Evolutionary conservation across 192 early-diverging fungal species (phyloP).

Genomic region (Jimgerdemannia flammicorona): DNA sequence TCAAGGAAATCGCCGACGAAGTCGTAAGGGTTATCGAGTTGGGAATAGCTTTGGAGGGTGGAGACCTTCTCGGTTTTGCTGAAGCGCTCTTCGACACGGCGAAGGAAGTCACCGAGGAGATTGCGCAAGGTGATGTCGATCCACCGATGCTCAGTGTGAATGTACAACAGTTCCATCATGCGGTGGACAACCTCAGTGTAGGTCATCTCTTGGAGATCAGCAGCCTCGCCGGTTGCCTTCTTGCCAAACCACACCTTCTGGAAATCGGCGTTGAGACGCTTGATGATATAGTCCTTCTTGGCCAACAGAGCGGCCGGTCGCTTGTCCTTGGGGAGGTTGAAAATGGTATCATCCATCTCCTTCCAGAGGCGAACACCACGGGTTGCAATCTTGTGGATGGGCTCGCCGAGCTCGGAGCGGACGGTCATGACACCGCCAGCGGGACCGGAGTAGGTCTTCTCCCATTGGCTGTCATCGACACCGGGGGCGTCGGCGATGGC

Average conservation of each 20-base stretch:
- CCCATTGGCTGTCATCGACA: constrained; percentile 77
- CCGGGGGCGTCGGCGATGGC: constrained; percentile 84
- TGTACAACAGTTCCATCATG: constrained; percentile 78
- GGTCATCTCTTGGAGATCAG: constrained; percentile 90
- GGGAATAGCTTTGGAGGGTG: constrained; percentile 57
- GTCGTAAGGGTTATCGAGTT: constrained; percentile 59
- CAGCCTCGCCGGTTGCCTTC: constrained; percentile 69
- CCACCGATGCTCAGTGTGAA: constrained; percentile 72
- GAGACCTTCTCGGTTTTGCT: constrained; percentile 50
- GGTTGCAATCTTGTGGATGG: constrained; percentile 89
- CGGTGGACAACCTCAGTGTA: constrained; percentile 85
- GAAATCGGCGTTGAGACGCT: constrained; percentile 82
- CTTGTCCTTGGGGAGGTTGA: constrained; percentile 81
- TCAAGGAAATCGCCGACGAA: constrained; percentile 67
- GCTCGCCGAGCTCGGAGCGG: constrained; percentile 88
- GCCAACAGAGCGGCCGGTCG: constrained; percentile 64
- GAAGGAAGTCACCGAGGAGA: constrained; percentile 74
- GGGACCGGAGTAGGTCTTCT: constrained; percentile 73
- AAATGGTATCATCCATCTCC: constrained; percentile 77
- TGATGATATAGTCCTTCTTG: constrained; percentile 85
- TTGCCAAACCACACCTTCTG: constrained; percentile 95
- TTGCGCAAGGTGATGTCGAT: constrained; percentile 68
- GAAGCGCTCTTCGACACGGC: constrained; percentile 89
- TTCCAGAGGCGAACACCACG: constrained; percentile 75
- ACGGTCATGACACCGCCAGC: constrained; percentile 82